Conservation (phyloP, 306 rosid genomes). For the Prunus padus region DNA sequence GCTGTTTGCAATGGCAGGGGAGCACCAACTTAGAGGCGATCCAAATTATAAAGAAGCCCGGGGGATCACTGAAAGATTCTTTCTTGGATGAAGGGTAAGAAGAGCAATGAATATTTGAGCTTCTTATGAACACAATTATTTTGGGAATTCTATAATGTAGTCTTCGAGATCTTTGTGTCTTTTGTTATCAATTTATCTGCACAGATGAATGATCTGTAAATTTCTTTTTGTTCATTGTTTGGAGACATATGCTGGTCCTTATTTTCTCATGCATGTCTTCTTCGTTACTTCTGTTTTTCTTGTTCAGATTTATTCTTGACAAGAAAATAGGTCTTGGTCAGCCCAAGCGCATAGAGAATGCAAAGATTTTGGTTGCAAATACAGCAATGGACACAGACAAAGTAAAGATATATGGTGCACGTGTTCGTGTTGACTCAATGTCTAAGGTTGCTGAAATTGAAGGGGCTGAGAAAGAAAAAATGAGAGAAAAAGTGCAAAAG, state of each 20-base stretch:
- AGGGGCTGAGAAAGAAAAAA: constrained; percentile 91
- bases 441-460: constrained; percentile 91
- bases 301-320: constrained; percentile 89
- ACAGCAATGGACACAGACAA: constrained; percentile 99
- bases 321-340: constrained; percentile 99
- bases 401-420: constrained; percentile 94
- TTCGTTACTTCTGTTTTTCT: constrained; percentile 19
- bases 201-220: neutral
- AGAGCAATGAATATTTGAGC: constrained; percentile 8
- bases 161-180: neutral
- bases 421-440: constrained; percentile 96
- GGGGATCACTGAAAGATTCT: constrained; percentile 86
- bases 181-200: neutral
- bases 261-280: neutral
- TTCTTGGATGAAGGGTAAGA: constrained; percentile 93
- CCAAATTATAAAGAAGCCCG: constrained; percentile 94
- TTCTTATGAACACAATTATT: neutral
- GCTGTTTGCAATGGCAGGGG: constrained; percentile 58
- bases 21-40: constrained; percentile 94
- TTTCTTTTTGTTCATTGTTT: neutral
- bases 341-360: constrained; percentile 92
- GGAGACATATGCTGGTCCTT: neutral
- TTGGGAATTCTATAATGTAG: neutral
- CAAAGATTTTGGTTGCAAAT: constrained; percentile 88
- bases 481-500: constrained; percentile 96